These are phyloP conservation scores for Prunus persica DNA, from an alignment of 306 rosid species.

Conservation along the genomic window Prunus_persica_NCBIv2 NC_034009.1:42384501-42385000, in stretches of 20 bases:
- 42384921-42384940: background rate
- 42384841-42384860: background rate
- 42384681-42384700: background rate
- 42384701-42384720: background rate
- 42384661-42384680: background rate
- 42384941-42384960: background rate
- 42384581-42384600: conserved; percentile 63
- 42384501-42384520: conserved; percentile 33
- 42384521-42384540: conserved; percentile 40
- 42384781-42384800: background rate
- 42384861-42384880: background rate
- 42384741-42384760: background rate
- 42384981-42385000: background rate
- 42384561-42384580: conserved; percentile 45
- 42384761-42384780: background rate
- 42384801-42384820: background rate
- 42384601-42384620: background rate
- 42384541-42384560: conserved; percentile 53
- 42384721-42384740: background rate
- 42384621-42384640: background rate
- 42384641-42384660: background rate
- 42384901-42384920: background rate
- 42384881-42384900: background rate
- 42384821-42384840: background rate
- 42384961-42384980: background rate